Base-by-base conservation (phyloP, 331 rosid genomes). In the Pyrus hybrid region DNA sequence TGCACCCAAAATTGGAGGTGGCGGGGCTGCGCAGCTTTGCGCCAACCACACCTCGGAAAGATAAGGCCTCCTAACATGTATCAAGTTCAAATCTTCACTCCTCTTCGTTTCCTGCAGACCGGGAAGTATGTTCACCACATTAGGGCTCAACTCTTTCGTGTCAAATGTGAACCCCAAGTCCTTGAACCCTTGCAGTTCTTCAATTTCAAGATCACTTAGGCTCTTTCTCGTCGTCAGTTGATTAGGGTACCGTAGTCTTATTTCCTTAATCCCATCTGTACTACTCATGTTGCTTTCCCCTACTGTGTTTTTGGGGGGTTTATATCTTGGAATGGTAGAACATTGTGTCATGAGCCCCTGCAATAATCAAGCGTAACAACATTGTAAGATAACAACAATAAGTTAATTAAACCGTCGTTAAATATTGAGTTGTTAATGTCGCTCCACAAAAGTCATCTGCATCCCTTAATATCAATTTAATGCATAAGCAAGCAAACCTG, bases 131-230 rank as follows among this genome's bases (percentile, higher is more conserved):
- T 67, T 86, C 17, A 90, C 87, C 72, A 90, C 83, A 76, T 77
- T 83, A 21, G 96, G 93, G 77, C 78, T 82, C 33, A 88, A 26
- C 21, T 25, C 75, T 58, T 88, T 85, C 63, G 85, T 80, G 84
- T 94, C 97, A 84, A 94, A 94, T 79, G 87, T 83, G 84, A 94
- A 94, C 0, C 98, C 98, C 69, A 91, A 87, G 80, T 94, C 97
- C 85, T 85, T 91, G 83, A 94, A 94, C 22, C 98, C 98, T 70
- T 91, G 96, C 69, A 94, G 84, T 76, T 94, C 97, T 83, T 94
- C 96, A 28, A 58, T 73, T 25, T 91, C 97, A 43, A 94, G 92
- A 66, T 94, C 93, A 69, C 88, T 91, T 30, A 71, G 74, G 88
- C 95, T 88, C 74, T 89, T 93, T 61, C 88, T 86, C 41, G 76